phyloP scores from a whole-genome alignment of 495 filamentous ascomycete genomes.

The Thozetella sp. region DNA sequence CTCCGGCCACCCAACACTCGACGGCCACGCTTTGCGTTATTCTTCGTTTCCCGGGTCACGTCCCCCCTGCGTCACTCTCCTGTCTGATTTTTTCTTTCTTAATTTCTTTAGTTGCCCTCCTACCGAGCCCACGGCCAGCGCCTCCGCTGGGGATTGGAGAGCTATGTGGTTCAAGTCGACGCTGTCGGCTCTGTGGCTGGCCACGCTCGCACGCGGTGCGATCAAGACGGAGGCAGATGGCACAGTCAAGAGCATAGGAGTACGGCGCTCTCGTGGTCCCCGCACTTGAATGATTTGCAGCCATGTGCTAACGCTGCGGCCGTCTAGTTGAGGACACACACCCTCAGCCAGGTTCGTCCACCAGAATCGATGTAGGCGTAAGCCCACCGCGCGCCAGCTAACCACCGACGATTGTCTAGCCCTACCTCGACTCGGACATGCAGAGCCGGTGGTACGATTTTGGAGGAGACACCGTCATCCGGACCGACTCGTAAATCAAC shows the following conservation, averaged over 20 bases:
- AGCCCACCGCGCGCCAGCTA: slow-evolving; percentile 5
- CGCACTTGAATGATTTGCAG: neutral
- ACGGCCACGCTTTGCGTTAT: neutral
- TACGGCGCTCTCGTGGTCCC: slow-evolving; percentile 25
- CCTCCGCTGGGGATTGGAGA: slow-evolving; percentile 1
- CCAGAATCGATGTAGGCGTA: neutral
- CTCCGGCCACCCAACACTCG: neutral
- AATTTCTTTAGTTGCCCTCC: too few species aligned
- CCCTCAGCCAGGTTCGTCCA: slow-evolving; percentile 57
- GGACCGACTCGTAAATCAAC: slow-evolving; percentile 78
- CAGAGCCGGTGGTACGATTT: slow-evolving; percentile 99
- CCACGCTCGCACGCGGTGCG: slow-evolving; percentile 47
- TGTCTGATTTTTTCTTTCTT: slow-evolving; percentile 7
- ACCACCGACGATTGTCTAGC: slow-evolving; percentile 48
- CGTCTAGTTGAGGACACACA: slow-evolving; percentile 74
- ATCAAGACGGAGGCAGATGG: slow-evolving; percentile 42
- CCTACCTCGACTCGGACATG: slow-evolving; percentile 97
- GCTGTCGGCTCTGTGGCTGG: slow-evolving; percentile 57
- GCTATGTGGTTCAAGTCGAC: slow-evolving; percentile 49
- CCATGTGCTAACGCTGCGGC: slow-evolving; percentile 6
- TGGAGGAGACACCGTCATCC: slow-evolving; percentile 92
- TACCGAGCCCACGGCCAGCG: slow-evolving; percentile 3
- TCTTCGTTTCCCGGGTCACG: neutral
- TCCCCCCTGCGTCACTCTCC: slow-evolving; percentile 10
- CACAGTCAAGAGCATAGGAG: slow-evolving; percentile 58